phyloP scores from a whole-genome alignment of 495 filamentous ascomycete species.

The Aspergillus kassunensis region DNA sequence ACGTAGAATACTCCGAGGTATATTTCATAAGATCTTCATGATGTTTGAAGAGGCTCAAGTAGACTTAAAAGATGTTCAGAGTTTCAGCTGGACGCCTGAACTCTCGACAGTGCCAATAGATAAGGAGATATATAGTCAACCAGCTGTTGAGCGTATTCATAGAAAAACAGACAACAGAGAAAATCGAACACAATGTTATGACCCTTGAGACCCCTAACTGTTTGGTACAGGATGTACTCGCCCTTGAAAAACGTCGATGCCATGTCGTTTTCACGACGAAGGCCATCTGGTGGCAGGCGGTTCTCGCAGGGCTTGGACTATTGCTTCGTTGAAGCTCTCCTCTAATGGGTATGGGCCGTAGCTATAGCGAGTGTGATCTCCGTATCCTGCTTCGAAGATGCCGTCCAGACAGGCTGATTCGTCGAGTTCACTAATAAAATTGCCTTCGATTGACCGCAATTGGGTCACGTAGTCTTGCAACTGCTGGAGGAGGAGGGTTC shows the following conservation, averaged over 20 bases:
- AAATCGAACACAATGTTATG: slow-evolving; percentile 25
- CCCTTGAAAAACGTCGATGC: slow-evolving; percentile 8
- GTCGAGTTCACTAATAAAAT: no score
- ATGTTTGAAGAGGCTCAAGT: not conserved
- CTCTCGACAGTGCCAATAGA: no score
- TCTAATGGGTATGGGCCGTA: slow-evolving; percentile 16
- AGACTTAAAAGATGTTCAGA: not conserved
- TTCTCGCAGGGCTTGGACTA: slow-evolving; percentile 17
- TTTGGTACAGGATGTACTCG: slow-evolving; percentile 16
- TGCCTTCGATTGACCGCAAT: slow-evolving; percentile 10
- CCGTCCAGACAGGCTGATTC: slow-evolving; percentile 12
- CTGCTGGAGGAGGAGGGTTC: not conserved
- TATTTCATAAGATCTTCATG: not conserved
- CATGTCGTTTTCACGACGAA: slow-evolving; percentile 1
- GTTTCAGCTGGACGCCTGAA: slow-evolving; percentile 1
- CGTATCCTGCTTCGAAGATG: slow-evolving; percentile 16
- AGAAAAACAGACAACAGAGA: no score
- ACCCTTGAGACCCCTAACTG: slow-evolving; percentile 5
- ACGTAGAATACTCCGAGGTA: no score
- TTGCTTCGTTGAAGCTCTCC: slow-evolving; percentile 15
- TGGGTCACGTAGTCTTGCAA: slow-evolving; percentile 11
- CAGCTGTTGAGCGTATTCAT: no score
- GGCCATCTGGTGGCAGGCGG: slow-evolving; percentile 4
- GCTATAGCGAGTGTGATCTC: no score
- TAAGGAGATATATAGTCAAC: no score